phyloP scores from a whole-genome alignment of 2,329 filamentous ascomycete species.

The Calonectria crousiana region DNA sequence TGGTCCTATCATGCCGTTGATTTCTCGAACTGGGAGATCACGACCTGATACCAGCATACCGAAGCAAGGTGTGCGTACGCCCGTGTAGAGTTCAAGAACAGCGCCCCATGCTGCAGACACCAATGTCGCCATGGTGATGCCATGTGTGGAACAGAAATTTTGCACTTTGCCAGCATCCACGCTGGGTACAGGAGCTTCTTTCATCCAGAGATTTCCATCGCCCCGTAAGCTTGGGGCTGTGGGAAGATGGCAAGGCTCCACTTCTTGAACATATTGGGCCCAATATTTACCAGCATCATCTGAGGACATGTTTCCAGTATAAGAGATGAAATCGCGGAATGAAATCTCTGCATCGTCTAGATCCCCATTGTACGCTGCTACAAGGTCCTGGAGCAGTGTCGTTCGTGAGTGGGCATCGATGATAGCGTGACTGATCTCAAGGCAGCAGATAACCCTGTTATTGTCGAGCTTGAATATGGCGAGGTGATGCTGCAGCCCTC shows the following conservation, averaged over 20 bases:
- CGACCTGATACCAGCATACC: neutral
- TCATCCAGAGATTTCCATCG: neutral
- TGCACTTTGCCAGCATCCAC: neutral
- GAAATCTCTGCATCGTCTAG: neutral
- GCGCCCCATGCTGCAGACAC: slow-evolving; percentile 10
- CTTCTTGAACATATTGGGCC: neutral
- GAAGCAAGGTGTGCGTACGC: neutral
- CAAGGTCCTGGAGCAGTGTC: slow-evolving; percentile 46
- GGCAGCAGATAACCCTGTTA: slow-evolving; percentile 20
- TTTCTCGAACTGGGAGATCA: neutral
- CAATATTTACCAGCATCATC: neutral
- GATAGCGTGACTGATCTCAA: slow-evolving; percentile 51
- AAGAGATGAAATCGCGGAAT: slow-evolving; percentile 13
- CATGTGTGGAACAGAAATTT: neutral
- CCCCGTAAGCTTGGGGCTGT: neutral
- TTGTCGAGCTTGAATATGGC: slow-evolving; percentile 22
- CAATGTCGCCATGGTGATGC: neutral
- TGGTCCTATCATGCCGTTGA: neutral
- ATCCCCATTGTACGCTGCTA: slow-evolving; percentile 38
- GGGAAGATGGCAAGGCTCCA: neutral
- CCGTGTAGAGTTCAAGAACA: slow-evolving; percentile 3
- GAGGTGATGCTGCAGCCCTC: slow-evolving; percentile 26
- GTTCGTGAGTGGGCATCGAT: slow-evolving; percentile 46
- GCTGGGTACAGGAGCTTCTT: neutral
- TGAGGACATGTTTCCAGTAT: neutral